These are phyloP conservation scores for Kazachstania psychrophila DNA, from an alignment of 805 yeast species.

Conservation along the genomic window DNA sequence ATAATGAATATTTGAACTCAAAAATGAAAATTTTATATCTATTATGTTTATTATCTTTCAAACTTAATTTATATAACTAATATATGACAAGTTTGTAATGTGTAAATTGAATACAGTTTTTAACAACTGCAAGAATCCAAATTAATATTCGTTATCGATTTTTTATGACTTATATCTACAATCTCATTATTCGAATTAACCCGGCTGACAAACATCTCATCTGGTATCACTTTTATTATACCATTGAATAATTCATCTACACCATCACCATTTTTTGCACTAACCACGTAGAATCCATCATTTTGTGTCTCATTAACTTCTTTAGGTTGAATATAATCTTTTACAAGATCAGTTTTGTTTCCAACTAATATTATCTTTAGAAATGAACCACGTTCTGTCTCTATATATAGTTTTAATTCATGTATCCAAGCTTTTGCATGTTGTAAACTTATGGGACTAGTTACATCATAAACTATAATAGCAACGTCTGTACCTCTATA, in stretches of 20 bases:
- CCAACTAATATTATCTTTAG: conserved; percentile 66
- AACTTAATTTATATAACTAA: too few relatives aligned
- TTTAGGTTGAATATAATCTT: conserved; percentile 32
- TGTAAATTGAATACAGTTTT: too few relatives aligned
- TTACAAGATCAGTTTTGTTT: conserved; percentile 57
- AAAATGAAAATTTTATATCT: not conserved
- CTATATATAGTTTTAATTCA: conserved; percentile 42
- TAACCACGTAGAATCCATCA: conserved; percentile 22
- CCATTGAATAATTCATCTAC: conserved; percentile 37
- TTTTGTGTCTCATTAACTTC: conserved; percentile 7
- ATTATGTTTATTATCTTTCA: not conserved
- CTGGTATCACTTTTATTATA: conserved; percentile 36
- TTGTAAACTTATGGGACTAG: conserved; percentile 51
- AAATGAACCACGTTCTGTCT: conserved; percentile 42
- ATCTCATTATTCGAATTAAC: not conserved
- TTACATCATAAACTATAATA: conserved; percentile 66
- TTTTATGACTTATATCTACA: not conserved
- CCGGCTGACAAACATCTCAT: conserved; percentile 8
- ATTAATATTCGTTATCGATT: not conserved
- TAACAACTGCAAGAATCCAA: not conserved
- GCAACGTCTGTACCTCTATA: conserved; percentile 77
- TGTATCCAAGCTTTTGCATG: conserved; percentile 73
- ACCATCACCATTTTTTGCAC: conserved; percentile 48
- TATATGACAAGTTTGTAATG: too few relatives aligned
- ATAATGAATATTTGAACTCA: too few relatives aligned